Evolutionary conservation across 2,329 filamentous ascomycete species (phyloP), one percentile per base, ranked within the genome.

Genomic region (Ophiostoma himal-ulmi): DNA sequence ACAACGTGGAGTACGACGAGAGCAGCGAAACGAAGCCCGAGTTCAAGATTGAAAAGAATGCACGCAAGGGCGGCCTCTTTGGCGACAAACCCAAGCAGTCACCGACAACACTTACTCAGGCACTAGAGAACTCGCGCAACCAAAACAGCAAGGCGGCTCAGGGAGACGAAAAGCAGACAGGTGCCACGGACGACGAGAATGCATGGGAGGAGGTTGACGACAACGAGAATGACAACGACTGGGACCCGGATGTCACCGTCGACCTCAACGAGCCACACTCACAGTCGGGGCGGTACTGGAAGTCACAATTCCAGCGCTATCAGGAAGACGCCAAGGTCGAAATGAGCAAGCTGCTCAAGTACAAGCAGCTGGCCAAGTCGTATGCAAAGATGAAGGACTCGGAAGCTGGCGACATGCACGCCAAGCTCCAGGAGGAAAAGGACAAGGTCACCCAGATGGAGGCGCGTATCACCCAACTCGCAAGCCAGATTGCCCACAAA

Each of bases 281-380:
- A 1, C 86, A 90, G 71, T 93, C 91, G 4, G 91, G 91, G 7
- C 88, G 86, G 75, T 93, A 91, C 79, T 94, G 91, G 91, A 94
- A 94, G 79, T 84, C 86, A 34, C 87, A 93, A 76, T 94, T 91
- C 75, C 85, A 92, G 74, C 85, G 84, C 70, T 94, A 94, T 76
- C 88, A 91, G 67, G 83, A 87, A 64, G 89, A 91, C 73, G 91
- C 91, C 73, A 88, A 87, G 77, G 84, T 83, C 62, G 90, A 94
- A 78, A 89, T 93, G 83, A 88, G 89, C 80, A 92, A 90, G 80
- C 83, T 94, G 76, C 85, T 94, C 76, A 88, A 87, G 76, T 94
- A 93, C 82, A 92, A 93, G 81, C 87, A 91, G 76, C 83, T 92
- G 73, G 90, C 91, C 71, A 94, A 92, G 79, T 89, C 88, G 70